Evolutionary conservation across 768 basidiomycete species (phyloP), one percentile per base, ranked within the genome.

Genomic region (Steccherinum ochraceum): DNA sequence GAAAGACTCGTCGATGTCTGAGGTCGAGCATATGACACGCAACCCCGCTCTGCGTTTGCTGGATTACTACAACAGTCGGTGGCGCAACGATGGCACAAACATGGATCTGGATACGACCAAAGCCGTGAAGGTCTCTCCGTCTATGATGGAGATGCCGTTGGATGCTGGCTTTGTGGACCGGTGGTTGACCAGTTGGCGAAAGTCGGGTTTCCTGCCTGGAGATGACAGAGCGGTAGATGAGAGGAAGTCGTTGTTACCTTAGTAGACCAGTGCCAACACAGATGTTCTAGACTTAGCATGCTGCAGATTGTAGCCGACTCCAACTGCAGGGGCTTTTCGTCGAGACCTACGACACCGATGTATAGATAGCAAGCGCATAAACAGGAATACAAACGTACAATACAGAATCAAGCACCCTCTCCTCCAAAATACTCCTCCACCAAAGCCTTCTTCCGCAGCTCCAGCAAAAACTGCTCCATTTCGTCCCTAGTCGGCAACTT

Each of bases 391-490:
- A n/a, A n/a, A n/a, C 51, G 30, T 52, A 48, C 45, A 51, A 19
- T 46, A 48, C 40, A 52, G 13, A 49, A 4, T 20, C 26, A n/a
- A 44, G 12, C 27, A n/a, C n/a, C 53, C 45, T 63, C 56, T 25
- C 76, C 71, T n/a, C 79, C 83, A 57, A 80, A 75, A 56, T 84
- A 84, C 64, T 96, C 91, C 59, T 90, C 85, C 50, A 91, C 80
- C 41, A 95, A 67, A 19, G 84, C 84, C 68, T 83, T 78, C 70
- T 95, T 94, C 62, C 86, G 76, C 55, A 93, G 70, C 23, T 76
- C 78, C 51, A 96, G 73, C 49, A 96, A 64, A 10, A 88, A 78
- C 19, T 67, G 64, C 63, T 90, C 90, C 86, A 91, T 86, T 66
- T 94, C 89, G 43, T 80, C 78, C 50, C 78, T 73, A 1, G 79